Base-by-base conservation (phyloP, 306 rosid species). In the Medicago arabica region DNA sequence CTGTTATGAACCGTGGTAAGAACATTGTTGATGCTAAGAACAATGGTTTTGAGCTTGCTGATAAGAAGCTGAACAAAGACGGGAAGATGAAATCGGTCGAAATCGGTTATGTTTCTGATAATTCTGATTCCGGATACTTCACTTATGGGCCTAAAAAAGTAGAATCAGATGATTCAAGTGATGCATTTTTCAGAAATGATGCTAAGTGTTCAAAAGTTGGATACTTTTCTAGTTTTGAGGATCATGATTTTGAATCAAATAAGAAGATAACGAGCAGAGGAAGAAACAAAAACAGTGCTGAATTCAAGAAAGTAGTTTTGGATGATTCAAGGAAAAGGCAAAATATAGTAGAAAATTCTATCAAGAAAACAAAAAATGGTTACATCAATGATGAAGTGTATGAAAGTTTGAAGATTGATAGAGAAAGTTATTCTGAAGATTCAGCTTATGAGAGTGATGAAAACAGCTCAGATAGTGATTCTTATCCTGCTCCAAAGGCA, bases 401-500 rank as follows among this genome's bases (percentile, higher is more conserved):
- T 58, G 36, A 25, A 9, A 12, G 16, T 21, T 23, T 58, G 64
- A 58, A 58, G 15, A 58, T 12, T 23, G n/a, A 28, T 28, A 60
- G 67, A 31, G 41, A 60, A 9, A 60, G 41, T 60, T 28, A 1
- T 13, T 60, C 67, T 41, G 78, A 75, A 41, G 96, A 87, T 63
- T 83, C 88, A 12, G 83, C 86, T 41, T 76, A 83, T 65, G 92
- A 84, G 82, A 88, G 89, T 49, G 92, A 88, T 18, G 97, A 89
- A 50, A 85, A 88, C 80, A 91, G 85, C 84, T 74, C 86, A 14
- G 91, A 88, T 10, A 80, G 77, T 14, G 90, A 80, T 55, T 74
- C 80, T 7, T 75, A 79, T 47, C 78, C 84, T 18, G 76, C 78
- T 77, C 75, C 79, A 23, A 77, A 82, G 82, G 64, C 86, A 16